Conservation (phyloP, 2,329 filamentous ascomycete species). For the Teratosphaeria gauchensis region DNA sequence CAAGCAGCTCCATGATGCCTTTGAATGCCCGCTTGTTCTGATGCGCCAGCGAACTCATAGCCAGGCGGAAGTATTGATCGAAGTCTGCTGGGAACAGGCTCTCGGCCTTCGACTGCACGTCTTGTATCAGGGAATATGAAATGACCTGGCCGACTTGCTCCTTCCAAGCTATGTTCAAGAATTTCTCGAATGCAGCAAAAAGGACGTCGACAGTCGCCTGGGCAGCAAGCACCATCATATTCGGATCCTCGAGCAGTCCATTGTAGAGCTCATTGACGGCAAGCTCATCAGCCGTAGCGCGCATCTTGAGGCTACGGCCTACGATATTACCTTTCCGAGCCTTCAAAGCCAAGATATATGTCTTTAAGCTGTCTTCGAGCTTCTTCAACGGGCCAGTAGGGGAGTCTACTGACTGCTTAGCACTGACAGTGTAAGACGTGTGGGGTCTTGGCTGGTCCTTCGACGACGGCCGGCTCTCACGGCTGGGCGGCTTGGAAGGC, state of each 20-base stretch:
- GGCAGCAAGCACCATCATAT: constrained; percentile 62
- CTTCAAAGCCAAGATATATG: constrained; percentile 73
- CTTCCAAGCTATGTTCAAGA: constrained; percentile 76
- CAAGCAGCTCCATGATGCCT: constrained; percentile 72
- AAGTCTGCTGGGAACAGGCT: constrained; percentile 64
- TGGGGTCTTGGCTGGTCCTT: constrained; percentile 19
- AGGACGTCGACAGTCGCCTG: constrained; percentile 75
- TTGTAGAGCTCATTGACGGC: constrained; percentile 87
- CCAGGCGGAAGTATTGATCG: constrained; percentile 47
- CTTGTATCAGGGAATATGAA: constrained; percentile 58
- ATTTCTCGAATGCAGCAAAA: constrained; percentile 90
- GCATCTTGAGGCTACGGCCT: constrained; percentile 62
- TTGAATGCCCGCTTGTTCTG: constrained; percentile 68
- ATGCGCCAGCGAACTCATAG: constrained; percentile 43
- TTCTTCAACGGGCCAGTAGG: constrained; percentile 51
- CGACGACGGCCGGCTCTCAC: constrained; percentile 26
- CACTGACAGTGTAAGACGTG: constrained; percentile 37
- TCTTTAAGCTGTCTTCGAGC: constrained; percentile 75
- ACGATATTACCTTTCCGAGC: constrained; percentile 80
- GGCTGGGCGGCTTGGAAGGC: constrained; percentile 28
- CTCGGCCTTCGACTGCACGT: constrained; percentile 56
- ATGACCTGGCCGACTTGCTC: constrained; percentile 82
- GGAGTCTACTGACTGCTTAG: constrained; percentile 37
- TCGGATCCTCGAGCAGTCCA: constrained; percentile 71
- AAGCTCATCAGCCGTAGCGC: constrained; percentile 63